Base-by-base conservation (phyloP, 1,284 basidiomycete species). In the Cerioporus squamosus region DNA sequence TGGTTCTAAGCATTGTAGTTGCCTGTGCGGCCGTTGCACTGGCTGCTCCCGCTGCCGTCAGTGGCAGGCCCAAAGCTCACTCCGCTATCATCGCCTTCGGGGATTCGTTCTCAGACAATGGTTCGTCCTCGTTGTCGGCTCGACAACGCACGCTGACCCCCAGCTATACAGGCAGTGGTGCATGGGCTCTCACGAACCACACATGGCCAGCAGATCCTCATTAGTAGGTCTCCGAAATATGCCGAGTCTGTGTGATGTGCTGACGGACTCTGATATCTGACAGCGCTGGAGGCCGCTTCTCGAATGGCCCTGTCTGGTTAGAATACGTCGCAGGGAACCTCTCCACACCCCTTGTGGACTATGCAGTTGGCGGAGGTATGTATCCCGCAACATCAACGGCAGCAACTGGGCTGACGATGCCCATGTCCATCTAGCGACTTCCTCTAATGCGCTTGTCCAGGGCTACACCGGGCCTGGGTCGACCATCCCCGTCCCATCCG, bases 61-160 rank as follows among this genome's bases (percentile, higher is more conserved):
- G 12, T 12, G 6, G 33, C 12, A 10, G 5, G 3, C 3, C 33
- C 14, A 36, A 15, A 36, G 33, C 33, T 36, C 51, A 47, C 38
- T 51, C 48, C 10, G 55, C 49, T 1, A 42, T 57, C n/a, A 26
- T 57, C 26, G 44, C 49, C 2, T 57, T 57, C 14, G 55, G 55
- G 8, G 55, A 57, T 44, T 57, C 55, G 7, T 57, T 52, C 18
- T 46, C 50, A 15, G 55, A 57, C 22, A 57, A 57, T 10, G 55
- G 55, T 47, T 20, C 29, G 23, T 40, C 20, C 18, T n/a, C n/a
- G n/a, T n/a, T n/a, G n/a, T n/a, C n/a, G n/a, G n/a, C 15, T 22
- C 10, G 31, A 18, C 9, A 22, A 2, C 9, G 15, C 36, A 5
- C 17, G 5, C 51, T 44, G 43, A 36, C 4, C 3, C 4, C 15